Percentiles rank a stretch among this genome's conserved stretches.
These are phyloP conservation scores for Dioscorea dumetorum DNA, from an alignment of 106 monocot genomes.

Conservation along the genomic window DNA sequence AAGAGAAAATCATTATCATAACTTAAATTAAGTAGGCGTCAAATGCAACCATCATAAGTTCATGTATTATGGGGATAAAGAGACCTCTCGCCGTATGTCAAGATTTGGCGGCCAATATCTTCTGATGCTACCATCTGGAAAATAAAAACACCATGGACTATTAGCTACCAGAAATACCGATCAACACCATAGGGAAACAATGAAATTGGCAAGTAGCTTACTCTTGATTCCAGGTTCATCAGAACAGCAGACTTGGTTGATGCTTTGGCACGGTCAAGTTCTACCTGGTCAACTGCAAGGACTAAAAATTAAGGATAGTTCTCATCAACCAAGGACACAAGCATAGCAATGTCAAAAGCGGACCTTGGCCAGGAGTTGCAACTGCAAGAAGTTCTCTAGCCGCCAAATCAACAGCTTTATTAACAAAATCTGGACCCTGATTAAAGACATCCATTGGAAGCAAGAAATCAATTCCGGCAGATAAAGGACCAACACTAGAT, in stretches of 20 bases:
- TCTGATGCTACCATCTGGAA: slow-evolving; percentile 66
- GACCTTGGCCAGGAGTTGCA: slow-evolving; percentile 83
- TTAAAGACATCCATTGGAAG: background rate
- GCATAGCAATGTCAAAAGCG: background rate
- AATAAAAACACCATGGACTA: background rate
- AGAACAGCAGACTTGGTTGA: slow-evolving; percentile 65
- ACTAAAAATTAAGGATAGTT: slow-evolving; percentile 1
- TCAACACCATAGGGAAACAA: no score
- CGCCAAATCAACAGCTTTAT: slow-evolving; percentile 75
- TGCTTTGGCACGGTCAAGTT: slow-evolving; percentile 76
- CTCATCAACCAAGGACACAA: background rate
- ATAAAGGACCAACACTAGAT: no score
- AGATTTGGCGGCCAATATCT: slow-evolving; percentile 76
- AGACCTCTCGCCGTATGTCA: slow-evolving; percentile 84
- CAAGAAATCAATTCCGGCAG: no score
- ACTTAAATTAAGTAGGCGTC: no score
- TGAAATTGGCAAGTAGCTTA: slow-evolving; percentile 5
- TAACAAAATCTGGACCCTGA: slow-evolving; percentile 51
- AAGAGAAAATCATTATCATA: background rate
- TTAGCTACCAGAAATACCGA: no score
- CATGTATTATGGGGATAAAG: no score
- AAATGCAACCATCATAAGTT: no score
- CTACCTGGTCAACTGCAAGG: slow-evolving; percentile 51
- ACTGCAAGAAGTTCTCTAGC: slow-evolving; percentile 62
- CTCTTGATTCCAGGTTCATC: slow-evolving; percentile 80